Evolutionary conservation across 1,139 yeast species (phyloP).

Genomic region (Pichia norvegensis): DNA sequence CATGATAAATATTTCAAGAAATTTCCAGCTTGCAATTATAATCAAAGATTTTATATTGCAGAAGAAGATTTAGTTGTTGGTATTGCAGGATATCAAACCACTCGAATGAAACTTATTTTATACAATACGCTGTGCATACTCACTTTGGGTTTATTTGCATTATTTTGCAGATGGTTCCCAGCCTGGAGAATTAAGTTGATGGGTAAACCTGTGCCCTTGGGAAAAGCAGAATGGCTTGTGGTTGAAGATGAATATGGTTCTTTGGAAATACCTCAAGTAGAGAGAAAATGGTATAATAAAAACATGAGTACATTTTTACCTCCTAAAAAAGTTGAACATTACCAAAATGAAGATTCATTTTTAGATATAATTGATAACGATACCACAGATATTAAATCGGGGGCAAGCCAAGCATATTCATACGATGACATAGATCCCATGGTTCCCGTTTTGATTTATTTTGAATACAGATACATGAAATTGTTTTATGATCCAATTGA

Average conservation of each 20-base stretch:
- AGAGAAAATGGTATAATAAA: conserved; percentile 56
- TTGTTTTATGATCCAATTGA: conserved; percentile 80
- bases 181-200: conserved; percentile 57
- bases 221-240: conserved; percentile 86
- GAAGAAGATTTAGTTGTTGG: conserved; percentile 94
- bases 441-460: conserved; percentile 60
- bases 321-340: conserved; percentile 14
- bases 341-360: conserved; percentile 18
- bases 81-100: conserved; percentile 77
- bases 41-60: conserved; percentile 83
- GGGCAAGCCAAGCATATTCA: conserved; percentile 8
- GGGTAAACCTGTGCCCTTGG: conserved; percentile 65
- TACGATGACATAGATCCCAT: conserved; percentile 44
- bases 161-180: conserved; percentile 82
- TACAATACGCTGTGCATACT: conserved; percentile 50
- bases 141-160: conserved; percentile 66
- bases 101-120: conserved; percentile 36
- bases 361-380: conserved; percentile 12
- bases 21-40: conserved; percentile 38
- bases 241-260: conserved; percentile 93
- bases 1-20: conserved; percentile 36
- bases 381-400: conserved; percentile 4
- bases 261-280: conserved; percentile 50
- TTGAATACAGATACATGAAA: conserved; percentile 76
- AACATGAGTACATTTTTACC: conserved; percentile 60